Evolutionary conservation across 2,329 filamentous ascomycete species (phyloP).

Genomic region (Pestalotiopsis sp.): DNA sequence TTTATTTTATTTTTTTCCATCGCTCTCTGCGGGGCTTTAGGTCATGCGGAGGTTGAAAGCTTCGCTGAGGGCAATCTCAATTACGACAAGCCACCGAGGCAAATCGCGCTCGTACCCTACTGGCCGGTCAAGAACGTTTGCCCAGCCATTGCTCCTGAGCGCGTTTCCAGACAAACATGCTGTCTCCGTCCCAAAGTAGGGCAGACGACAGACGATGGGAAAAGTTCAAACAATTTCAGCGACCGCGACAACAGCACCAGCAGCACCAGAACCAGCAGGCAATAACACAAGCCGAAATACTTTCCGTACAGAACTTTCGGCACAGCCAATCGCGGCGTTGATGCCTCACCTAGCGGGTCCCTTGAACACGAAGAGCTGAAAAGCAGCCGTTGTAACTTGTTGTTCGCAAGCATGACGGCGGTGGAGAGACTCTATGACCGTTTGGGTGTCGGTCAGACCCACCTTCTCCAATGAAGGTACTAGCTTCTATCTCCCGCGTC

Average conservation of each 20-base stretch:
- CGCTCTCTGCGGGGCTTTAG: neutral
- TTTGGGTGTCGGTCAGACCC: conserved; percentile 4
- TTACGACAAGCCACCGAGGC: neutral
- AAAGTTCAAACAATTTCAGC: neutral
- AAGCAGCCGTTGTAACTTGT: neutral
- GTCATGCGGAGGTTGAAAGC: neutral
- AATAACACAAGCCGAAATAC: neutral
- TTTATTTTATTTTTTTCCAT: neutral
- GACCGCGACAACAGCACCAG: neutral
- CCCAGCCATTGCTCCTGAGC: neutral
- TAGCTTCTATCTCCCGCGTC: conserved; percentile 1
- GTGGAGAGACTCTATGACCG: conserved; percentile 13
- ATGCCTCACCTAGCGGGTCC: neutral
- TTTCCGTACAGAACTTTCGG: neutral
- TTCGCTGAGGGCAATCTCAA: conserved; percentile 5
- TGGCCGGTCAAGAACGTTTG: neutral
- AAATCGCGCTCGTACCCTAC: neutral
- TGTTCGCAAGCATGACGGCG: conserved; percentile 12
- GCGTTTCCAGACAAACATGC: too few species aligned
- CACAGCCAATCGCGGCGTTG: neutral
- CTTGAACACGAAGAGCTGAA: neutral
- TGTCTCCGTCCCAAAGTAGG: too few species aligned
- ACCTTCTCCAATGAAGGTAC: conserved; percentile 5
- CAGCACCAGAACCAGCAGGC: neutral
- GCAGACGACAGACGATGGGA: neutral